phyloP scores from a whole-genome alignment of 495 filamentous ascomycete genomes.

The Hypoxylon lenormandii region DNA sequence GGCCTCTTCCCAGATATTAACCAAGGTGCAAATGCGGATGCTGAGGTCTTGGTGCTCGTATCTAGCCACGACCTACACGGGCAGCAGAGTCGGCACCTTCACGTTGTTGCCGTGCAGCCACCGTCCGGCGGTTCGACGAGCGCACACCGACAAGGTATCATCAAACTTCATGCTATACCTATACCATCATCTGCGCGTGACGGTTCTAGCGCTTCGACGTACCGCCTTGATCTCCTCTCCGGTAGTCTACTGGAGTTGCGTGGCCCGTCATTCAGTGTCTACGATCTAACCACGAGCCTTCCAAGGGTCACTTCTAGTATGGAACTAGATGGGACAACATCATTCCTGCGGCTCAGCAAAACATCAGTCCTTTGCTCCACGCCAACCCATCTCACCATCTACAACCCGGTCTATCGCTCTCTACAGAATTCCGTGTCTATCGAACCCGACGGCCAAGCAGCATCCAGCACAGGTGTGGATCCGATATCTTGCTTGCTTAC shows the following conservation, averaged over 20 bases:
- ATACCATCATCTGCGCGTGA: slow-evolving; percentile 17
- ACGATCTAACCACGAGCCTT: slow-evolving; percentile 63
- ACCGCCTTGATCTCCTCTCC: slow-evolving; percentile 67
- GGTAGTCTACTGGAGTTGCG: slow-evolving; percentile 67
- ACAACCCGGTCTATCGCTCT: slow-evolving; percentile 75
- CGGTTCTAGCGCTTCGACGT: slow-evolving; percentile 37
- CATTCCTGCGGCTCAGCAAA: slow-evolving; percentile 66
- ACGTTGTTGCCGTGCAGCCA: slow-evolving; percentile 58
- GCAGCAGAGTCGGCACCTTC: slow-evolving; percentile 53
- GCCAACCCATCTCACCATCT: slow-evolving; percentile 61
- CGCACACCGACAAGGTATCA: slow-evolving; percentile 37
- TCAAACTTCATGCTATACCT: slow-evolving; percentile 47
- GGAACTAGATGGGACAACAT: slow-evolving; percentile 53
- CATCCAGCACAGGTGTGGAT: slow-evolving; percentile 36
- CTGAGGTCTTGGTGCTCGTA: slow-evolving; percentile 63
- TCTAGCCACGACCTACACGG: slow-evolving; percentile 38
- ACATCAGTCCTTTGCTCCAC: slow-evolving; percentile 63
- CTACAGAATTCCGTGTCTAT: slow-evolving; percentile 68
- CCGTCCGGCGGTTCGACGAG: slow-evolving; percentile 42
- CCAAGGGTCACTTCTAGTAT: slow-evolving; percentile 59
- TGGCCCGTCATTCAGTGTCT: slow-evolving; percentile 59
- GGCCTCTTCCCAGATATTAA: slow-evolving; percentile 52
- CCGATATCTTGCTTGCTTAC: slow-evolving; percentile 60
- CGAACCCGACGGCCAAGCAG: slow-evolving; percentile 38
- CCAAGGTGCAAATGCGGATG: slow-evolving; percentile 48